These are phyloP conservation scores for Psilocybe sp. DNA, from an alignment of 768 basidiomycete species.

Conservation along the genomic window DNA sequence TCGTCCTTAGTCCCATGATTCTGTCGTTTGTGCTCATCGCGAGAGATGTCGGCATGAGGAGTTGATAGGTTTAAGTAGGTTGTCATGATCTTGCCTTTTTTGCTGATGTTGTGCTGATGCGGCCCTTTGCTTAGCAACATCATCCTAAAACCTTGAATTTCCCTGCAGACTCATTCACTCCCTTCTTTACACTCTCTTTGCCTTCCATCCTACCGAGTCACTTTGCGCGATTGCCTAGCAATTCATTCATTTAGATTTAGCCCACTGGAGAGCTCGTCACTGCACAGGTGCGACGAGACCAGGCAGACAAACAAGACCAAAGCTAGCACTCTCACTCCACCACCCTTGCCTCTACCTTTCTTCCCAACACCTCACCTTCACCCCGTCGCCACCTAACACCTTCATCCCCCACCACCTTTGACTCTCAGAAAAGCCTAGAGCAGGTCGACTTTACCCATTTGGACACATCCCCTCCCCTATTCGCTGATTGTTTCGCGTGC, in stretches of 20 bases:
- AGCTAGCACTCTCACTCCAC: conserved; percentile 24
- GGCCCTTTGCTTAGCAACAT: too few species aligned
- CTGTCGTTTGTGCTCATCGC: not conserved
- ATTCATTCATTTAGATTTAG: not conserved
- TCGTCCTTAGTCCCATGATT: not conserved
- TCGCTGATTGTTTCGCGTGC: conserved; percentile 9
- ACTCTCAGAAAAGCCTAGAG: conserved; percentile 2
- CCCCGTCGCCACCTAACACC: conserved; percentile 8
- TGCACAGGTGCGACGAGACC: conserved; percentile 15
- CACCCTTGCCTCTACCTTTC: conserved; percentile 25
- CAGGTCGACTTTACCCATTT: not conserved
- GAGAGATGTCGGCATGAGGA: not conserved
- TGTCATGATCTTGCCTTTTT: too few species aligned
- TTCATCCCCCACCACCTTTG: conserved; percentile 9
- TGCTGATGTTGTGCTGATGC: too few species aligned
- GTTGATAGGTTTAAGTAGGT: too few species aligned
- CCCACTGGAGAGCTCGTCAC: not conserved
- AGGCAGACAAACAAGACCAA: conserved; percentile 28
- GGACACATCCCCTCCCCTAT: not conserved
- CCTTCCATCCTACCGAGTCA: too few species aligned
- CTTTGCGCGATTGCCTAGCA: not conserved
- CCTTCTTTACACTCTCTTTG: too few species aligned
- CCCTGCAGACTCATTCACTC: too few species aligned
- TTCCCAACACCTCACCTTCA: conserved; percentile 19
- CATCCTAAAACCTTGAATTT: too few species aligned